Base-by-base conservation (phyloP, 352 stramenopile genomes). In the Halophytophthora polymorphica region DNA sequence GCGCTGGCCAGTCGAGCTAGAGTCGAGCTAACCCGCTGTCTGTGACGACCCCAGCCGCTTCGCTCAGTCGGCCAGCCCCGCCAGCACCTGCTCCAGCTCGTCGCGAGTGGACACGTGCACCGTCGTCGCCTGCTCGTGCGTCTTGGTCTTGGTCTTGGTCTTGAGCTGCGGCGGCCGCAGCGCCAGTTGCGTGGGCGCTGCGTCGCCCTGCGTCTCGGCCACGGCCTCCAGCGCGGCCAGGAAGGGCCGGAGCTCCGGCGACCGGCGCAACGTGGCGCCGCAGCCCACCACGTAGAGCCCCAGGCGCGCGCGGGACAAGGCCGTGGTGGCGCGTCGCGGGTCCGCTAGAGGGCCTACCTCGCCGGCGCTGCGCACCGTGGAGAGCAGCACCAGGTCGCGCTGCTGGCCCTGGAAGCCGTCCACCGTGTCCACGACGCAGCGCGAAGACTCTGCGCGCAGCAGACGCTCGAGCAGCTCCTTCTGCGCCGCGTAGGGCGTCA, bases 401-500 rank as follows among this genome's bases (percentile, higher is more conserved):
- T 98, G 93, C 56, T 98, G 88, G 21, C 94, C 92, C 76, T 98
- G 95, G 64, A 96, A 98, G 44, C 94, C 76, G 75, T 99, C 95
- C 5, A 99, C 88, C 6, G 94, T 98, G 15, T 77, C 93, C 17
- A 99, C 75, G 7, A 64, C 53, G 34, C 55, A 73, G 6, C 21
- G 56, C 14, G 54, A 56, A 3, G 42, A 36, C 17, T 68, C 48
- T 13, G 57, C 35, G 31, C 56, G 41, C 19, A 99, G 47, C 39
- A 98, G 77, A 34, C 97, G 90, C 28, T 76, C 41, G 31, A 99
- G 74, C 21, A 98, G 75, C 17, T 91, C 75, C 55, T 96, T 95
- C 55, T 99, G 96, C 14, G 92, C 95, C 58, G 96, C 96, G 71
- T 98, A 98, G 1, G 95, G 95, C 4, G 96, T 97, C 4, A 99